phyloP scores from a whole-genome alignment of 2,329 filamentous ascomycete genomes.

The Hymenoscyphus repandus region DNA sequence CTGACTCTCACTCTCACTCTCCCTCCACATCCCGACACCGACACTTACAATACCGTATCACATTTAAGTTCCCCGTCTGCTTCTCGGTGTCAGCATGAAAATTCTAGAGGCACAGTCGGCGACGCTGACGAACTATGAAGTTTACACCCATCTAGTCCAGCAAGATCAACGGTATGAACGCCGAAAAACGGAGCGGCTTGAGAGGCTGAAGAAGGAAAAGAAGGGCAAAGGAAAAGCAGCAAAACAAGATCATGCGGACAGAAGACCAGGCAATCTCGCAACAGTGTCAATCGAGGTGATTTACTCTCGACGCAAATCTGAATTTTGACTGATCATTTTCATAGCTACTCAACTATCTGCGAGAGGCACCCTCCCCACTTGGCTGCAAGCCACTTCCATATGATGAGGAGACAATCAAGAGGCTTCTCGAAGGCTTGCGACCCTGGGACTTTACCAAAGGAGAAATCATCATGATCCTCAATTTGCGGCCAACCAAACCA shows the following conservation, averaged over 20 bases:
- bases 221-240: conserved; percentile 2
- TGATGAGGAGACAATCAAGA: conserved; percentile 44
- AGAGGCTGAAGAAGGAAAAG: conserved; percentile 33
- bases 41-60: not conserved
- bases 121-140: conserved; percentile 68
- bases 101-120: conserved; percentile 67
- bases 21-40: too few species aligned
- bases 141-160: conserved; percentile 59
- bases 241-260: conserved; percentile 22
- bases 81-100: conserved; percentile 43
- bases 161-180: conserved; percentile 43
- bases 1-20: not conserved
- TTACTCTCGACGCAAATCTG: conserved; percentile 13
- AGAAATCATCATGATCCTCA: conserved; percentile 64
- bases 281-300: conserved; percentile 60
- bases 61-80: not conserved
- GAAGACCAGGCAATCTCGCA: conserved; percentile 51
- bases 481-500: conserved; percentile 54
- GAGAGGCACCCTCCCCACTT: conserved; percentile 49
- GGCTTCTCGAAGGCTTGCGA: conserved; percentile 50
- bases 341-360: conserved; percentile 58
- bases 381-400: conserved; percentile 38
- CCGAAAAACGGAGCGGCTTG: not conserved
- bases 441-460: conserved; percentile 60
- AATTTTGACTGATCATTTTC: conserved; percentile 1